These are phyloP conservation scores for Hyphopichia buzzinii DNA, from an alignment of 1,139 yeast genomes.

Conservation along the genomic window DNA sequence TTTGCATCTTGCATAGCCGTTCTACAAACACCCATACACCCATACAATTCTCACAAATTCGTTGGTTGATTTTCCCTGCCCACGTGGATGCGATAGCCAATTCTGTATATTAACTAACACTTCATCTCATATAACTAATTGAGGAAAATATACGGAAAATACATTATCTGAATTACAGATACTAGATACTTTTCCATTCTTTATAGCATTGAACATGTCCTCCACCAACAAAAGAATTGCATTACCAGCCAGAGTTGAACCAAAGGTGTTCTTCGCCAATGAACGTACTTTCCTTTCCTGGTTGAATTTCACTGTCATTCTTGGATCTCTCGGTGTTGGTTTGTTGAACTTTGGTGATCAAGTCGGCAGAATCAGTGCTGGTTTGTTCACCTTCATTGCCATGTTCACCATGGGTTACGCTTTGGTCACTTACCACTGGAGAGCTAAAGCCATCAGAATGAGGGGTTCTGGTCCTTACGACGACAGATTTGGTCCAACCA, in stretches of 20 bases:
- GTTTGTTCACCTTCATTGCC: constrained; percentile 87
- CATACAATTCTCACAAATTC: too few species aligned
- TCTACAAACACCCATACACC: too few species aligned
- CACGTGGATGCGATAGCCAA: too few species aligned
- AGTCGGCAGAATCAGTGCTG: constrained; percentile 90
- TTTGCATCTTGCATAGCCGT: too few species aligned
- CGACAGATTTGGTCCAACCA: constrained; percentile 98
- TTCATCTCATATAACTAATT: too few species aligned
- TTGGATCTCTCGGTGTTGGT: constrained; percentile 96
- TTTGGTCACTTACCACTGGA: constrained; percentile 94
- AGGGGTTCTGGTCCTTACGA: constrained; percentile 98
- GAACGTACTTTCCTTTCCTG: constrained; percentile 98
- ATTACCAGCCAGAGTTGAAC: constrained; percentile 96
- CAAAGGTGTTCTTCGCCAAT: constrained; percentile 97
- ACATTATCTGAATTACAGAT: too few species aligned
- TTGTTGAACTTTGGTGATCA: constrained; percentile 93
- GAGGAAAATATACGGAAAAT: too few species aligned
- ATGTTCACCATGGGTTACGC: constrained; percentile 98
- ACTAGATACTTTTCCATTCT: too few species aligned
- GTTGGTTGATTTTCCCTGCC: too few species aligned
- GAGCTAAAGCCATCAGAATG: constrained; percentile 96
- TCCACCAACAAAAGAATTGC: constrained; percentile 76
- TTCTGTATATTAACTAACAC: too few species aligned
- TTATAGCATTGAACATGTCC: constrained; percentile 16
- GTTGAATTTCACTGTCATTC: constrained; percentile 95